Base-by-base conservation (phyloP, 371 early-diverging fungal genomes). In the Saksenaea vasiformis region DNA sequence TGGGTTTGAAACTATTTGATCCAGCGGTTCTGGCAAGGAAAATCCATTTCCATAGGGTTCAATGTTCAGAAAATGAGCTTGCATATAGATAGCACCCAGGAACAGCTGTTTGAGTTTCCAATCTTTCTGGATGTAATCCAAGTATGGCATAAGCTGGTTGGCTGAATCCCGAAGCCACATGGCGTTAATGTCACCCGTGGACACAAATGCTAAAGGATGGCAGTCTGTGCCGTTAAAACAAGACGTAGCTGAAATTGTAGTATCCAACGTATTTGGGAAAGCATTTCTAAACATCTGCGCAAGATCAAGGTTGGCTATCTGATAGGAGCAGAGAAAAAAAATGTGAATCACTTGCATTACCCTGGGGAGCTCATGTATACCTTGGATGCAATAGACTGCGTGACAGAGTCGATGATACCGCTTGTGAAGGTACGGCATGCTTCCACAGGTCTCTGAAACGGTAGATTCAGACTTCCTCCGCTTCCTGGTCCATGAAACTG, bases 161-260 rank as follows among this genome's bases (percentile, higher is more conserved):
- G 87, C 77, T 43, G 86, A 86, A 65, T 89, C 89, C 36, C 89
- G 76, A 0, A 87, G 71, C 89, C 89, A 89, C 83, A 87, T 87
- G n/a, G 89, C 89, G 8, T 85, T 78, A 22, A 89, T 89, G 57
- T 89, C 89, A 15, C 89, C 89, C 0, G 89, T 89, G 27, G 87
- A 81, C 1, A 89, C 66, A 65, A 83, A 89, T 0, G 85, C 70
- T 36, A 85, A 73, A 13, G 85, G 83, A 19, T 56, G 57, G 14
- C 76, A 73, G 11, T 60, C 58, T 0, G 57, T 60, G 35, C 62
- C 62, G 14, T 59, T 60, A 3, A 74, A 22, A 34, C 79, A 79
- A 7, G 69, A 39, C n/a, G 73, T 71, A 17, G 61, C 56, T 38
- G 59, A 24, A 7, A 89, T 78, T 0, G 89, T 87, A 8, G 89